Base-by-base conservation (phyloP, 2,329 filamentous ascomycete genomes). In the Arthrinium phaeospermum region DNA sequence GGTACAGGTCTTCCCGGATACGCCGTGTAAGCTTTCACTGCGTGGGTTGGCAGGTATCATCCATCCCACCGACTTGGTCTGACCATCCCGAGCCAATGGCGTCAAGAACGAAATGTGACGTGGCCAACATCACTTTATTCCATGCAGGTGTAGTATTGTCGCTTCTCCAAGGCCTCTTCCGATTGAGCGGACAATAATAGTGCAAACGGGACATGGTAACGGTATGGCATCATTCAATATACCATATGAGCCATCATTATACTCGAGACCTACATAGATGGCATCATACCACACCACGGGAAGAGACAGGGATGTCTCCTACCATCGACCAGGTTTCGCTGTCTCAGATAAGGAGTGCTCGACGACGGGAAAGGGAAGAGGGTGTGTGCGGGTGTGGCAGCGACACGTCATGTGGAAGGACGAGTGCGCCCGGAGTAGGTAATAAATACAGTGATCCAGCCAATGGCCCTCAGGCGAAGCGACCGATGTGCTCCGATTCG, bases 401-500 rank as follows among this genome's bases (percentile, higher is more conserved):
- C n/a, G 49, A 51, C 49, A 27, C 49, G 49, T 24, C 49, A 24
- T 24, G 49, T 22, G 49, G n/a, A 51, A 51, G 24, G n/a, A 41
- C 8, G 34, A 37, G 34, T 22, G 6, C 57, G 34, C 57, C 57
- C 57, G 57, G 41, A 64, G 30, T 64, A 64, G 57, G 57, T n/a
- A 64, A 64, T 61, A 30, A 41, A 14, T n/a, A 30, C 19, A 41
- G 34, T n/a, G 34, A 30, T 64, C 57, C 12, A 64, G 57, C 57
- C 57, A 64, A 64, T 64, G 57, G 34, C 34, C 10, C 30, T 30
- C n/a, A 41, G 57, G 30, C 30, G 57, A 64, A 64, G 34, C 57
- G 57, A 64, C 57, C 57, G 57, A 24, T 64, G 10, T n/a, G 30
- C 57, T 41, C 57, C 57, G 57, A 64, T 64, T 64, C 57, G 57